Conservation (phyloP, 805 yeast species). For the Candida pini region DNA sequence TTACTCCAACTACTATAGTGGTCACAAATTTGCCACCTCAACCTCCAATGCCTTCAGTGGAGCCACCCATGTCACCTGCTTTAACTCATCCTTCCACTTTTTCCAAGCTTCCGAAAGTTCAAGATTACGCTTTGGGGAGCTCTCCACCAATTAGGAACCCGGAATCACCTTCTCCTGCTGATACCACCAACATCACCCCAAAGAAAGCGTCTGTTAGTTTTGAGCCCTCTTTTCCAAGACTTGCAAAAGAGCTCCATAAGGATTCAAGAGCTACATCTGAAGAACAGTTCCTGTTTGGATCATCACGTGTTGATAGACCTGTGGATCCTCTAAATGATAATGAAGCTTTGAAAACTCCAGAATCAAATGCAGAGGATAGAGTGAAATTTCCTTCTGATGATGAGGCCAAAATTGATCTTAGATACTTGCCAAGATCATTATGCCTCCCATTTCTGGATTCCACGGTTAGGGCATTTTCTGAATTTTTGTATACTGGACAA, state of each 20-base stretch:
- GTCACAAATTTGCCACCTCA: no score
- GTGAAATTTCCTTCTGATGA: slow-evolving; percentile 12
- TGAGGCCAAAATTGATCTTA: slow-evolving; percentile 42
- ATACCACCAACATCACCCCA: neutral
- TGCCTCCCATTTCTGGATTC: slow-evolving; percentile 62
- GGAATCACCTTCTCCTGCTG: neutral
- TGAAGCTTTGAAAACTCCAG: slow-evolving; percentile 1
- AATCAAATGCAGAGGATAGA: slow-evolving; percentile 3
- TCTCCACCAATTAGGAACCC: neutral
- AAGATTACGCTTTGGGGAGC: no score
- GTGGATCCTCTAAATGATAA: neutral
- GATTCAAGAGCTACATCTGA: neutral
- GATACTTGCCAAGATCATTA: slow-evolving; percentile 60
- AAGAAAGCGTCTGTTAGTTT: slow-evolving; percentile 1
- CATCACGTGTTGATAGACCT: neutral
- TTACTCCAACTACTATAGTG: no score
- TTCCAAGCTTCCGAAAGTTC: neutral
- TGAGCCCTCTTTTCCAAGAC: slow-evolving; percentile 4
- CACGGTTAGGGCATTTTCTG: slow-evolving; percentile 61
- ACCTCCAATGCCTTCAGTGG: slow-evolving; percentile 11
- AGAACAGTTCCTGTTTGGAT: no score
- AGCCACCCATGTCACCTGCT: neutral
- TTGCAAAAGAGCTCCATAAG: neutral
- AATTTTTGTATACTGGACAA: slow-evolving; percentile 74
- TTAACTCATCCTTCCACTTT: neutral